These are phyloP conservation scores for Trapa bicornis DNA, from an alignment of 345 rosid genomes.

Conservation along the genomic window DNA sequence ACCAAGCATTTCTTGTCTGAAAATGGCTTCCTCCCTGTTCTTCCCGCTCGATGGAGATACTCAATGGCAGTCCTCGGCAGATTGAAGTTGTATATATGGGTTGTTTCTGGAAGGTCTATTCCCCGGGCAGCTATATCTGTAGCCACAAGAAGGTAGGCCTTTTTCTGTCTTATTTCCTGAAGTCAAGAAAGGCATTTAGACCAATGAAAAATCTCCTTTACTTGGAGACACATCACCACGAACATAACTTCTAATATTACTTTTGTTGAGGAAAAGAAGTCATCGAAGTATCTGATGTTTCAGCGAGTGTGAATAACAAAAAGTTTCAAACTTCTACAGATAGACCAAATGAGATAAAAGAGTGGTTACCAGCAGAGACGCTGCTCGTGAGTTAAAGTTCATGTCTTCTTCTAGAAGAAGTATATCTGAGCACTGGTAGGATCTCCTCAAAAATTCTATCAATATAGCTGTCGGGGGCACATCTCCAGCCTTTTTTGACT, in stretches of 20 bases:
- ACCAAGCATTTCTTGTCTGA: slow-evolving; percentile 62
- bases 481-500: slow-evolving; percentile 75
- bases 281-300: neutral
- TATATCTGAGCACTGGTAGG: slow-evolving; percentile 41
- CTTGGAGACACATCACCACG: neutral
- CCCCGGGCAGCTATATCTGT: slow-evolving; percentile 94
- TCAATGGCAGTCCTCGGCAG: slow-evolving; percentile 68
- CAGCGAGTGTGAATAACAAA: neutral
- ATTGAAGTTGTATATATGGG: slow-evolving; percentile 85
- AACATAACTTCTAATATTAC: neutral
- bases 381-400: slow-evolving; percentile 82
- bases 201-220: neutral
- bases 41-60: slow-evolving; percentile 87
- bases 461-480: slow-evolving; percentile 47
- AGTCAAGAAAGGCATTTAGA: neutral
- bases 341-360: slow-evolving; percentile 6
- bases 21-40: slow-evolving; percentile 89
- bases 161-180: slow-evolving; percentile 73
- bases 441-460: slow-evolving; percentile 47
- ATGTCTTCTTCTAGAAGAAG: slow-evolving; percentile 65
- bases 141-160: slow-evolving; percentile 71
- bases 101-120: slow-evolving; percentile 78
- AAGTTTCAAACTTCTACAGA: neutral
- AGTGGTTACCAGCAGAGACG: slow-evolving; percentile 56
- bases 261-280: neutral